phyloP scores from a whole-genome alignment of 176 grass and related monocot species.

The Phragmites australis region DNA sequence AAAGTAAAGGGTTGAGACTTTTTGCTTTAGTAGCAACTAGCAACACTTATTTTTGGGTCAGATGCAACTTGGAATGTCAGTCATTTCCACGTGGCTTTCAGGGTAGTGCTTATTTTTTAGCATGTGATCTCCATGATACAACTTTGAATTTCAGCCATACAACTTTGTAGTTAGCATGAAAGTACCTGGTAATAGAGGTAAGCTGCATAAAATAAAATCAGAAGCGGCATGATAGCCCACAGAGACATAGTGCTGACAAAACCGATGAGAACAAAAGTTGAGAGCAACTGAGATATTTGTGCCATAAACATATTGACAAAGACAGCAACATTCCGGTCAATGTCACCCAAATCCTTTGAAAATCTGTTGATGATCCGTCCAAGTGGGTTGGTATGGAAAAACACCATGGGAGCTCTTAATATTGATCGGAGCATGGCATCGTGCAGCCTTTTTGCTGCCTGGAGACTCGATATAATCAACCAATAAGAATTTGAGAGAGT shows the following conservation, averaged over 20 bases:
- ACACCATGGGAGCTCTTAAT: conserved; percentile 97
- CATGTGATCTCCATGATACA: neutral
- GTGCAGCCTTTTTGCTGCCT: conserved; percentile 82
- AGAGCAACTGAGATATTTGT: conserved; percentile 92
- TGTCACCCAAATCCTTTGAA: conserved; percentile 94
- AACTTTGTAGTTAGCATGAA: conserved; percentile 9
- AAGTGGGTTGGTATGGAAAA: conserved; percentile 98
- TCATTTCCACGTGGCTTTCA: neutral
- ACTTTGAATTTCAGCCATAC: conserved; percentile 1
- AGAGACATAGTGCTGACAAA: conserved; percentile 95
- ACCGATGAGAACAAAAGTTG: conserved; percentile 96
- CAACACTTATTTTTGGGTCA: conserved; percentile 1
- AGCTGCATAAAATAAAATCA: conserved; percentile 92
- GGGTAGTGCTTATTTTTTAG: neutral
- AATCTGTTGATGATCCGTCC: conserved; percentile 99
- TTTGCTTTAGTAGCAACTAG: neutral
- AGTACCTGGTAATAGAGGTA: conserved; percentile 99
- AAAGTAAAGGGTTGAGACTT: neutral
- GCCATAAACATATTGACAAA: conserved; percentile 92
- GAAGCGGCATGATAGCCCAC: conserved; percentile 96
- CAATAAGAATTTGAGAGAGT: conserved; percentile 85
- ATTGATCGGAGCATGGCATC: conserved; percentile 93
- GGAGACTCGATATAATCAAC: conserved; percentile 83
- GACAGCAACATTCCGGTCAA: conserved; percentile 83
- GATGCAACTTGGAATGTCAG: neutral